phyloP scores from a whole-genome alignment of 305 asterid species.

The Fraxinus latifolia region DNA sequence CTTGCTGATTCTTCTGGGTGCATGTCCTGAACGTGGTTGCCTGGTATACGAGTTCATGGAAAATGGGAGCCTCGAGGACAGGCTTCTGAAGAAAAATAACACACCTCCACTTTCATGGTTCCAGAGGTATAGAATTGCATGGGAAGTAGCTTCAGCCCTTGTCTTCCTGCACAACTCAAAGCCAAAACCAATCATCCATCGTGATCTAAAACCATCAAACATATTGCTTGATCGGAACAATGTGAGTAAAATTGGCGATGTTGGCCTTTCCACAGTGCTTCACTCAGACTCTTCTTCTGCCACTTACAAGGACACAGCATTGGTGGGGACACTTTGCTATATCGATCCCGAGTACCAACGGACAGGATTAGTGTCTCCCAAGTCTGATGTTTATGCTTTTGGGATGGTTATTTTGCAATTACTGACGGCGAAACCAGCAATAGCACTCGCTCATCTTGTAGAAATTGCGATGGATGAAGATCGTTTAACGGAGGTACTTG shows the following conservation, averaged over 20 bases:
- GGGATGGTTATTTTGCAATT: conserved; percentile 76
- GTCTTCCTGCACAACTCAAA: conserved; percentile 69
- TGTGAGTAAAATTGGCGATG: conserved; percentile 84
- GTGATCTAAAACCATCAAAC: conserved; percentile 91
- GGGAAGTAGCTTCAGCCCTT: conserved; percentile 96
- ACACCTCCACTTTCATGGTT: conserved; percentile 70
- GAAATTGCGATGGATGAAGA: conserved; percentile 52
- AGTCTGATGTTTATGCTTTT: conserved; percentile 72
- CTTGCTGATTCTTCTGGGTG: conserved; percentile 84
- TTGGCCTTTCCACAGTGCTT: conserved; percentile 69
- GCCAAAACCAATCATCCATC: conserved; percentile 72
- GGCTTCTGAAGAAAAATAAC: conserved; percentile 45
- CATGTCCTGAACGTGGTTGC: conserved; percentile 70
- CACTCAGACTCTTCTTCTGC: conserved; percentile 38
- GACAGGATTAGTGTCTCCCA: conserved; percentile 65
- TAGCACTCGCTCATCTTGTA: conserved; percentile 53
- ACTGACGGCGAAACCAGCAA: conserved; percentile 71
- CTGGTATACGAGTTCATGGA: conserved; percentile 89
- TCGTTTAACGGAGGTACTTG: conserved; percentile 41
- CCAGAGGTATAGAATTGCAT: conserved; percentile 69
- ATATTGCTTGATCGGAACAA: conserved; percentile 72
- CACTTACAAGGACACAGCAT: conserved; percentile 42
- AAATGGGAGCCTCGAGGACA: conserved; percentile 81
- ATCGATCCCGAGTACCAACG: conserved; percentile 95
- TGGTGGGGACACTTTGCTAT: conserved; percentile 72